Conservation (phyloP, 495 filamentous ascomycete genomes). For the Tetracladium marchalianum region DNA sequence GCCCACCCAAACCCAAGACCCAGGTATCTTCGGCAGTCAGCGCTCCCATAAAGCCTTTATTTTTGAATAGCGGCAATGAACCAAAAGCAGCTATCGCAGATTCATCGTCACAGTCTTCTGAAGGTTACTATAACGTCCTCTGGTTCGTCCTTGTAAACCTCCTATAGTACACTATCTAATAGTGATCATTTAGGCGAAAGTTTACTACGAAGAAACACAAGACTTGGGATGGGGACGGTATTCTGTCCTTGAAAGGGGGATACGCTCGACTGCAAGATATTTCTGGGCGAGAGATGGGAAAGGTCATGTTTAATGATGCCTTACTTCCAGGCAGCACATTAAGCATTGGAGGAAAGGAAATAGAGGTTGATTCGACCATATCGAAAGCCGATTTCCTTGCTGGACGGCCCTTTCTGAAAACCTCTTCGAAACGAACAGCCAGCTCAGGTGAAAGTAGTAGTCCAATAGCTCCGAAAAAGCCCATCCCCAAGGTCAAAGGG, state of each 20-base stretch:
- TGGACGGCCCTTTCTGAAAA: constrained; percentile 38
- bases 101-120: constrained; percentile 13
- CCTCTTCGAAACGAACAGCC: constrained; percentile 8
- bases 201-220: constrained; percentile 74
- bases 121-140: constrained; percentile 56
- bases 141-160: constrained; percentile 34
- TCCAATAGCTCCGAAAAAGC: neutral
- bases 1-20: neutral
- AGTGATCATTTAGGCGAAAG: constrained; percentile 48
- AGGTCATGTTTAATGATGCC: constrained; percentile 38
- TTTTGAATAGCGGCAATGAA: constrained; percentile 24
- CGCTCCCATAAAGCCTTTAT: constrained; percentile 31
- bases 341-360: constrained; percentile 60
- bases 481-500: constrained; percentile 1
- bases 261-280: constrained; percentile 54
- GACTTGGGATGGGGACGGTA: constrained; percentile 79
- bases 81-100: neutral
- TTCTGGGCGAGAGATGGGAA: constrained; percentile 59
- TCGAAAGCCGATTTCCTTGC: constrained; percentile 53
- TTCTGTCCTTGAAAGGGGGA: constrained; percentile 47
- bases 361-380: constrained; percentile 62
- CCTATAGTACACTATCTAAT: constrained; percentile 1
- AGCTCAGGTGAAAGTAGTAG: constrained; percentile 5
- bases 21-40: constrained; percentile 6
- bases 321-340: constrained; percentile 54